A percentile compares a stretch with the other conserved stretches of the same genome.
phyloP scores from a whole-genome alignment of 345 rosid species.

The Hypericum perforatum region DNA sequence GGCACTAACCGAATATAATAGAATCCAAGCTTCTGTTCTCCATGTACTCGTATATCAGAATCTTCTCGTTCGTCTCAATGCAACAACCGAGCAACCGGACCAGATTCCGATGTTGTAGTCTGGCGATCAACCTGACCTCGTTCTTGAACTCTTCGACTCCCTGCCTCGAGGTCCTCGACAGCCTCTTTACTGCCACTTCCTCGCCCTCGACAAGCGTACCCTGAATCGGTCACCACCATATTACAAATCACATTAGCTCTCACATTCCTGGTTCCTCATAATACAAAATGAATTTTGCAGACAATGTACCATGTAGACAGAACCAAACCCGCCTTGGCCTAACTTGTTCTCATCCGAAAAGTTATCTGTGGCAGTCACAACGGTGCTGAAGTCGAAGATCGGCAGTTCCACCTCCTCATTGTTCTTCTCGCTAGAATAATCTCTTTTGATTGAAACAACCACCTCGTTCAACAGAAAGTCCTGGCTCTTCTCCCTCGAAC shows the following conservation, averaged over 20 bases:
- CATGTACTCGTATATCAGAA: conserved; percentile 82
- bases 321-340: conserved; percentile 72
- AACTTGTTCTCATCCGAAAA: conserved; percentile 40
- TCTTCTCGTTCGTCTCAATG: conserved; percentile 54
- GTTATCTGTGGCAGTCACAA: conserved; percentile 37
- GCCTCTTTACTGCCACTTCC: conserved; percentile 71
- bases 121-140: conserved; percentile 68
- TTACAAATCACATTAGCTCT: too few species aligned
- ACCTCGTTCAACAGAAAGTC: conserved; percentile 49
- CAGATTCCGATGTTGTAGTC: conserved; percentile 75
- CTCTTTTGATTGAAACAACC: conserved; percentile 50
- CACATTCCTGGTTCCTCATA: too few species aligned
- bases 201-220: conserved; percentile 50
- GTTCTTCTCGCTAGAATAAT: conserved; percentile 28
- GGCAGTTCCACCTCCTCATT: conserved; percentile 48
- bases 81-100: conserved; percentile 68
- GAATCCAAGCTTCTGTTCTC: conserved; percentile 67
- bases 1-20: conserved; percentile 48
- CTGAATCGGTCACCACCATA: conserved; percentile 18
- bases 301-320: conserved; percentile 61
- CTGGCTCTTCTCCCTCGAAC: conserved; percentile 45
- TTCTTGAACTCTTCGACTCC: conserved; percentile 79
- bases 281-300: background rate
- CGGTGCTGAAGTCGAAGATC: conserved; percentile 33
- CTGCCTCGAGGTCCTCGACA: conserved; percentile 57